A percentile compares a stretch with the other conserved stretches of the same genome.
These are phyloP conservation scores for Rhynchosporium graminicola DNA, from an alignment of 2,329 filamentous ascomycete genomes.

Conservation along the genomic window DNA sequence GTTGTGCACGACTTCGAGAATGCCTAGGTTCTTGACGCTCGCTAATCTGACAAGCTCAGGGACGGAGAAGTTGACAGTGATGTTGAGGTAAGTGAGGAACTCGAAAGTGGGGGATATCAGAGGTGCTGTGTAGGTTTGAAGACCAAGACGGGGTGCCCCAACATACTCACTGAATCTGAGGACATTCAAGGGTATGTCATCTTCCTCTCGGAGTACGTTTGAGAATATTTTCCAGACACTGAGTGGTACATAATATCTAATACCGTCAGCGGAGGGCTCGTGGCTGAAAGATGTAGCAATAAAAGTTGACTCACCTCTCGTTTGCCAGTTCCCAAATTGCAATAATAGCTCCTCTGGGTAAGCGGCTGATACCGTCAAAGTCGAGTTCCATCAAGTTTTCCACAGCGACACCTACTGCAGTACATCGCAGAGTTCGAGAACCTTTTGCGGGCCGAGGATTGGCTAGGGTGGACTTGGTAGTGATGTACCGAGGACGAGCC, in stretches of 20 bases:
- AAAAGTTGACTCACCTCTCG: conserved; percentile 28
- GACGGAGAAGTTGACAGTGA: conserved; percentile 34
- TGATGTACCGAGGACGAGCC: conserved; percentile 16
- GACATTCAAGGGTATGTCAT: conserved; percentile 25
- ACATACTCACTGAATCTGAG: conserved; percentile 36
- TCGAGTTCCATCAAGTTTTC: conserved; percentile 31
- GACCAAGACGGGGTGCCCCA: conserved; percentile 26
- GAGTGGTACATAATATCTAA: conserved; percentile 34
- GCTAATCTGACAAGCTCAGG: conserved; percentile 38
- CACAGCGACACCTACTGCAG: conserved; percentile 31
- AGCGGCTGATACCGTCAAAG: conserved; percentile 26
- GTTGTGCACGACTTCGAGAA: conserved; percentile 37
- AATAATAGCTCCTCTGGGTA: conserved; percentile 28
- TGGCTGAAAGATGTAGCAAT: not conserved
- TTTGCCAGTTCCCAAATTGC: conserved; percentile 32
- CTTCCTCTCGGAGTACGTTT: conserved; percentile 28
- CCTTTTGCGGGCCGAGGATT: conserved; percentile 19
- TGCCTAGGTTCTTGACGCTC: conserved; percentile 37
- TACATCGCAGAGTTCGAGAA: conserved; percentile 31
- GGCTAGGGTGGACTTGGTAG: not conserved
- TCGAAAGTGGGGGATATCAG: conserved; percentile 37
- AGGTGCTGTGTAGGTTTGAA: conserved; percentile 34
- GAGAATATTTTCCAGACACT: conserved; percentile 38
- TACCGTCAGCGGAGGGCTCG: not conserved
- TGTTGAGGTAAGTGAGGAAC: conserved; percentile 39